Base-by-base conservation (phyloP, 345 rosid genomes). In the Ceriops decandra region DNA sequence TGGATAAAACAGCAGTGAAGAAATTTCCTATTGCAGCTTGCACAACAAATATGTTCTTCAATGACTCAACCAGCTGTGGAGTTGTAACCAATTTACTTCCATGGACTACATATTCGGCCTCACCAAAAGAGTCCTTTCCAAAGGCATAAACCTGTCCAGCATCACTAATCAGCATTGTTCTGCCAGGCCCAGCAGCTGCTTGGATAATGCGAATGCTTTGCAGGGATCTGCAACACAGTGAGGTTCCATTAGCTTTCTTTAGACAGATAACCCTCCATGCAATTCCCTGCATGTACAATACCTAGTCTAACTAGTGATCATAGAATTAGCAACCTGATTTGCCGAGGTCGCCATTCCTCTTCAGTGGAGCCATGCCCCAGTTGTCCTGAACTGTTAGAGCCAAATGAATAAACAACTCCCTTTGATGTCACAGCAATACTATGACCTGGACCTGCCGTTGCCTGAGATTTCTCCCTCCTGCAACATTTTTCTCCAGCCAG, bases 371-470 rank as follows among this genome's bases (percentile, higher is more conserved):
- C 97, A 19, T 85, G 95, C 52, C 99, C 97, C 33, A 95, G 91
- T 76, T 95, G 97, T 76, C 99, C 99, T 2, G 86, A 85, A 80
- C 80, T 77, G 66, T 95, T 95, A 46, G 83, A 83, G 61, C 99
- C 99, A 60, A 95, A 91, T 6, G 97, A 83, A 78, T 90, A 88
- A 59, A 83, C 99, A n/a, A 54, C 80, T 36, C 97, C 93, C 15
- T 76, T 82, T 2, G 93, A 83, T 7, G 96, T 91, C 74, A 95
- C 89, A 16, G 81, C 96, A 68, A 95, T 85, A 76, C 96, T 91
- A 70, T 95, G 99, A 63, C 99, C 93, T 16, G 99, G 96, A 66
- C 99, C 99, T 38, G 97, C 95, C 68, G 88, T 87, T 52, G 96
- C 97, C 75, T 90, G 99, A 2, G 97, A 88, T 68, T 83, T 95